Evolutionary conservation across 1,139 yeast genomes (phyloP), one percentile per base, ranked within the genome.

Genomic region (Meyerozyma athensensis): DNA sequence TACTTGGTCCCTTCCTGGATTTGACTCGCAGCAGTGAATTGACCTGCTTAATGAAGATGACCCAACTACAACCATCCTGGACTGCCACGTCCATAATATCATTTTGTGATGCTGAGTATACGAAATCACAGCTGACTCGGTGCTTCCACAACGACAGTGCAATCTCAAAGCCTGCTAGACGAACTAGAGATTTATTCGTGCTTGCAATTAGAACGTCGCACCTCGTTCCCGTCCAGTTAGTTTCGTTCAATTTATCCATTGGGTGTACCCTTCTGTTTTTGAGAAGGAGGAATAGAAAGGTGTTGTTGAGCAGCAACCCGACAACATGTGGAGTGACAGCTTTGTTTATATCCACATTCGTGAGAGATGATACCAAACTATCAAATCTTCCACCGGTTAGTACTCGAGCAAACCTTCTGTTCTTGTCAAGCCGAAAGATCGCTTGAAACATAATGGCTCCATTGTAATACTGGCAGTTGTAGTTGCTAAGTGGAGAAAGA

Each of bases 381-480:
- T 92, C 97, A 52, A 87, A 92, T 36, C 98, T 66, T 1, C 98
- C 98, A 34, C 98, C 98, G 1, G 95, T 92, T 9, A 94, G 94
- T 31, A 86, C 62, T 31, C 90, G 57, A 0, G 73, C 55, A 35
- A 49, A 58, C 16, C 62, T 53, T 35, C 69, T 56, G 33, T 53
- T 61, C 44, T 68, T 72, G 9, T 79, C 70, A 48, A 58, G 46
- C 41, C 84, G 84, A 48, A 78, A 75, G 1, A 87, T 76, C 0
- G 85, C 89, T 51, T 87, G 95, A 54, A 90, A 92, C 95, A 92
- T 87, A 2, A 90, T 63, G 0, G 95, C 95, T 18, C 80, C 80
- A 24, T 70, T 65, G 54, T 89, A 92, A 53, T 87, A 90, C 18
- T 79, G 74, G 32, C 82, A 75, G 49, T 87, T 87, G 58, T 86